Conservation (phyloP, 495 filamentous ascomycete species). For the Neurospora sp. region DNA sequence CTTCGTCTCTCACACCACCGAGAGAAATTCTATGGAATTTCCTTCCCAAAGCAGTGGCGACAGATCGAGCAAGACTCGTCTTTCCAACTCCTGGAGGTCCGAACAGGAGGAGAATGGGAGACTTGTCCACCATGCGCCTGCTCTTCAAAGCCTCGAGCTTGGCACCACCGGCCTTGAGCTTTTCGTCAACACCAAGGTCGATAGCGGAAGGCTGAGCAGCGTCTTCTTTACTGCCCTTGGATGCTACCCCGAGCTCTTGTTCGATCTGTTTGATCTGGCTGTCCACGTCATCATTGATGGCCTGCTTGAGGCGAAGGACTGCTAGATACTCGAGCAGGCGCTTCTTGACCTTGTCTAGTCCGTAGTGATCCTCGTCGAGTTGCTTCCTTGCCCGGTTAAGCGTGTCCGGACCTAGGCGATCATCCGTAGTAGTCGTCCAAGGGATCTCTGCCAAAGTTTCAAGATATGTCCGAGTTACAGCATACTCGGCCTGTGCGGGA, state of each 20-base stretch:
- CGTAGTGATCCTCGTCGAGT: conserved; percentile 93
- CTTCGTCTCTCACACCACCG: conserved; percentile 91
- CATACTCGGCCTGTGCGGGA: conserved; percentile 88
- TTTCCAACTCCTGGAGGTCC: conserved; percentile 96
- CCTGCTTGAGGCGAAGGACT: conserved; percentile 87
- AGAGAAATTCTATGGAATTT: conserved; percentile 98
- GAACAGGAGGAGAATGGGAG: conserved; percentile 87
- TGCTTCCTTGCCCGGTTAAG: conserved; percentile 74
- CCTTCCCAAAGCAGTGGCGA: conserved; percentile 81
- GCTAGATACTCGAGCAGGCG: conserved; percentile 90
- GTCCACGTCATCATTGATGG: conserved; percentile 70
- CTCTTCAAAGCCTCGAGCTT: conserved; percentile 61
- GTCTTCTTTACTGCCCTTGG: conserved; percentile 12
- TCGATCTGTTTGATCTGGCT: conserved; percentile 59
- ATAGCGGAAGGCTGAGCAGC: background rate
- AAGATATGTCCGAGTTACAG: conserved; percentile 86
- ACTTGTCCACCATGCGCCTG: conserved; percentile 81
- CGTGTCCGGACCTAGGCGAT: conserved; percentile 76
- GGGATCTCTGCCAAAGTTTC: conserved; percentile 93
- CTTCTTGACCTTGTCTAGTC: conserved; percentile 96
- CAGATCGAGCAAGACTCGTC: conserved; percentile 88
- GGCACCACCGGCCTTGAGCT: conserved; percentile 38
- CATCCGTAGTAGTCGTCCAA: conserved; percentile 79
- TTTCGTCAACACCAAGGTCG: conserved; percentile 29
- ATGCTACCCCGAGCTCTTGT: conserved; percentile 41